These are phyloP conservation scores for Xylaria hypoxylon DNA, from an alignment of 2,329 filamentous ascomycete genomes.

Conservation along the genomic window DNA sequence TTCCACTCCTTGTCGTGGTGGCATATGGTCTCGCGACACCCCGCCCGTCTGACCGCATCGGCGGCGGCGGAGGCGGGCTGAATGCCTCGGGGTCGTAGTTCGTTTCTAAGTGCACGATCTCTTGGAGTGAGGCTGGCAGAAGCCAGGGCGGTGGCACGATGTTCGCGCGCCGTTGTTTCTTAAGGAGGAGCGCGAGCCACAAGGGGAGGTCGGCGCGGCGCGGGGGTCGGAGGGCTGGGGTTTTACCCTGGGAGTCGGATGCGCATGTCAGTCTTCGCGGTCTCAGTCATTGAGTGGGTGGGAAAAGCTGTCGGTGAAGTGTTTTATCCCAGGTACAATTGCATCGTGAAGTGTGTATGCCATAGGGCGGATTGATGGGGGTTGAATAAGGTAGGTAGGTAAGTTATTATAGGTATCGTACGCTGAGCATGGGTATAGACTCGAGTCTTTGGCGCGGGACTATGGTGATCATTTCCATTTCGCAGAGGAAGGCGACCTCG, in stretches of 20 bases:
- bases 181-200: slow-evolving; percentile 95
- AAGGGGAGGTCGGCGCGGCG: slow-evolving; percentile 83
- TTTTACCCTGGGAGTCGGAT: slow-evolving; percentile 67
- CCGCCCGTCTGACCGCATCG: slow-evolving; percentile 62
- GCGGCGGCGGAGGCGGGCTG: slow-evolving; percentile 78
- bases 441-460: slow-evolving; percentile 92
- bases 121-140: slow-evolving; percentile 76
- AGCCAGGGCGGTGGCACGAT: slow-evolving; percentile 94
- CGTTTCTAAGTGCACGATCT: slow-evolving; percentile 85
- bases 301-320: slow-evolving; percentile 3
- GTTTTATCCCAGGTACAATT: not conserved
- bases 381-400: not conserved
- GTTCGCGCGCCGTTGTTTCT: slow-evolving; percentile 92
- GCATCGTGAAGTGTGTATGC: slow-evolving; percentile 28
- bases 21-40: slow-evolving; percentile 56
- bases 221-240: slow-evolving; percentile 81
- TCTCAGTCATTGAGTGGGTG: not conserved
- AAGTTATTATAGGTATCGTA: slow-evolving; percentile 65
- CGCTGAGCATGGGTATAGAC: slow-evolving; percentile 83
- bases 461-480: slow-evolving; percentile 96
- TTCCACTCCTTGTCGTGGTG: slow-evolving; percentile 40
- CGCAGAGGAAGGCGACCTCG: slow-evolving; percentile 93
- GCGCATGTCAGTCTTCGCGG: no score
- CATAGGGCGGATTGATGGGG: slow-evolving; percentile 38
- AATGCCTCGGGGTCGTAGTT: slow-evolving; percentile 77